Percentiles rank a stretch among this genome's conserved stretches.
Evolutionary conservation across 345 rosid species (phyloP).

Genomic region (Streptanthus diversifolius): DNA sequence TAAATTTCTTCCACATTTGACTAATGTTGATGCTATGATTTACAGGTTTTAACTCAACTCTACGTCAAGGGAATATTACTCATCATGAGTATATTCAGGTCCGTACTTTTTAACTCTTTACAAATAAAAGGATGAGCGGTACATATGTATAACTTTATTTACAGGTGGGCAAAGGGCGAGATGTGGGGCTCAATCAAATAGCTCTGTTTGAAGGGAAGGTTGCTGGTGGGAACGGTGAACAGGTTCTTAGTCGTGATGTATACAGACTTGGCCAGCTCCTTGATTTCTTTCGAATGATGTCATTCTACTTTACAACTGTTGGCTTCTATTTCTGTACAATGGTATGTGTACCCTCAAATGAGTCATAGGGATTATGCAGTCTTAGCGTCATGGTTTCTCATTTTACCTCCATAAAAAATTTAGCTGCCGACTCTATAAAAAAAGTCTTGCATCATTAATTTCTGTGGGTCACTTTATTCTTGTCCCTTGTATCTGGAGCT

Average conservation of each 20-base stretch:
- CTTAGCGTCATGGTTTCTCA: not conserved
- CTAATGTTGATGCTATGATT: constrained; percentile 1
- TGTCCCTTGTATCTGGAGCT: not conserved
- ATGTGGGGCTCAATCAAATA: constrained; percentile 98
- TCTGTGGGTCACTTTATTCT: not conserved
- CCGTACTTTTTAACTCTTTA: constrained; percentile 14
- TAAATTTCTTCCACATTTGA: not conserved
- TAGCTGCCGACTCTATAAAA: not conserved
- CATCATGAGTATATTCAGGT: constrained; percentile 99
- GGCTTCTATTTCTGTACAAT: constrained; percentile 92
- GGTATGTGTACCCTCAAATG: constrained; percentile 46
- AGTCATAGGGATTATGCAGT: not conserved
- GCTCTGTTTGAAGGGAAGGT: constrained; percentile 98
- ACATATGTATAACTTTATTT: constrained; percentile 19
- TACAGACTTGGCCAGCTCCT: constrained; percentile 98
- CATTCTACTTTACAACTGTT: constrained; percentile 93
- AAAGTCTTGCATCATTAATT: not conserved
- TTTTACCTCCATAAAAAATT: not conserved
- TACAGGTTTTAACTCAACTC: constrained; percentile 90
- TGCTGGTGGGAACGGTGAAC: constrained; percentile 98
- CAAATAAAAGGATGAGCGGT: not conserved
- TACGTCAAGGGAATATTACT: constrained; percentile 96
- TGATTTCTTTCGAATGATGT: constrained; percentile 97
- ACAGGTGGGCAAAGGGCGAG: constrained; percentile 98
- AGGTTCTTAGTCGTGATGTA: constrained; percentile 95